Evolutionary conservation across 2,329 filamentous ascomycete species (phyloP), one percentile per base, ranked within the genome.

Genomic region (Periglandula ipomoeae): DNA sequence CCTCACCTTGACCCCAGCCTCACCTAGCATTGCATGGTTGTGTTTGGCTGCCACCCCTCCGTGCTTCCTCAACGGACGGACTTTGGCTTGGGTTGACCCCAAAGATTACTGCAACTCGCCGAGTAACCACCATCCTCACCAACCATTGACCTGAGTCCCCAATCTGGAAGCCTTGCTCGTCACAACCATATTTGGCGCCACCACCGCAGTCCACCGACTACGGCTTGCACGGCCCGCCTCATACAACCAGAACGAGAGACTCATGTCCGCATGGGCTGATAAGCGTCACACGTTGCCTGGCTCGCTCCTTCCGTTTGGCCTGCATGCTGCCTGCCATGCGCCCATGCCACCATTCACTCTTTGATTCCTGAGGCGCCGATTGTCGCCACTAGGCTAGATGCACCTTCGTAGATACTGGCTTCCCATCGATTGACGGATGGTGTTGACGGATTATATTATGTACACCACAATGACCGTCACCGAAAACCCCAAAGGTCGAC

Each of bases 351-450:
- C 22, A 43, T 34, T 11, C 30, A 15, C 30, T 9, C 22, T 43
- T 43, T 35, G 17, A 44, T 43, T 22, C 43, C 48, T 43, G 20
- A 46, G 44, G 48, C 48, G 27, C 26, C 43, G 19, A 46, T 11
- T 38, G 48, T 32, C 44, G 42, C 46, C 46, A 47, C 47, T 49
- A 27, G 32, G 15, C 39, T 44, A 23, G 26, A 43, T 48, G 39
- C 15, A 26, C 32, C 13, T 20, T 13, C 23, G n/a, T 46, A 40
- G 19, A 30, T 46, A 40, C 24, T 34, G 4, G 22, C 30, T 11
- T 20, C 32, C 8, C 6, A 15, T 46, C 34, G 35, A 34, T n/a
- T 32, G 44, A 32, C 15, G 10, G 17, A 41, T 32, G 19, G 23
- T 35, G 45, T 32, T 47, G 23, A 19, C 10, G 5, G 19, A 39